Evolutionary conservation across 2,329 filamentous ascomycete genomes (phyloP).

Genomic region (Lasiodiplodia citricola): DNA sequence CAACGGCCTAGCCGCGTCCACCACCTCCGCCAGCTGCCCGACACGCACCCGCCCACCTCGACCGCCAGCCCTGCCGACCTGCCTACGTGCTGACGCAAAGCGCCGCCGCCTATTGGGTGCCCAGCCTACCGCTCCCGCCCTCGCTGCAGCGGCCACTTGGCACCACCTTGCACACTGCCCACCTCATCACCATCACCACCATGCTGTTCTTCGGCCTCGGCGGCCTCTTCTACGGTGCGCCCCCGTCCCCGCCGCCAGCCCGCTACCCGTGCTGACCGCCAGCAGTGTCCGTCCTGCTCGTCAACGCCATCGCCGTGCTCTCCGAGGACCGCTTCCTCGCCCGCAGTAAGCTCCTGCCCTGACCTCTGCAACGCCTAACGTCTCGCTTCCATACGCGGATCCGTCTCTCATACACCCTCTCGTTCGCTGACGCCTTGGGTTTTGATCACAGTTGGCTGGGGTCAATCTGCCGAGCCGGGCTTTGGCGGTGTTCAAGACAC

Average conservation of each 20-base stretch:
- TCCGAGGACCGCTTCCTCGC: conserved; percentile 94
- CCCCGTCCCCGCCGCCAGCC: conserved; percentile 22
- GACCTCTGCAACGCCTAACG: conserved; percentile 1
- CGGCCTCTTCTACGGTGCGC: conserved; percentile 74
- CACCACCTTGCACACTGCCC: background rate
- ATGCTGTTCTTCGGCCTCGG: conserved; percentile 75
- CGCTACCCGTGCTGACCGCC: conserved; percentile 31
- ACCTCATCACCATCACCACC: conserved; percentile 18
- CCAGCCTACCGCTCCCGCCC: background rate
- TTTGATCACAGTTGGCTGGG: conserved; percentile 74
- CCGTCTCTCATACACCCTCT: background rate
- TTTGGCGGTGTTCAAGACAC: conserved; percentile 76
- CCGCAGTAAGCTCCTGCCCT: conserved; percentile 64
- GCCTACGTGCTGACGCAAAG: background rate
- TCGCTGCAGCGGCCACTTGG: conserved; percentile 1
- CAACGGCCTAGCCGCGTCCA: background rate
- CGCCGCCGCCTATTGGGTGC: background rate
- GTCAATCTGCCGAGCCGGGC: conserved; percentile 69
- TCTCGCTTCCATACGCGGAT: conserved; percentile 5
- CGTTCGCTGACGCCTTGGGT: background rate
- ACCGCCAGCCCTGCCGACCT: background rate
- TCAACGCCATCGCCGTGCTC: conserved; percentile 92
- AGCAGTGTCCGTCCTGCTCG: conserved; percentile 79
- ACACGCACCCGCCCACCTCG: background rate
- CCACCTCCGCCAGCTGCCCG: background rate